Evolutionary conservation across 805 yeast species (phyloP).

Genomic region (Spathaspora boniae): DNA sequence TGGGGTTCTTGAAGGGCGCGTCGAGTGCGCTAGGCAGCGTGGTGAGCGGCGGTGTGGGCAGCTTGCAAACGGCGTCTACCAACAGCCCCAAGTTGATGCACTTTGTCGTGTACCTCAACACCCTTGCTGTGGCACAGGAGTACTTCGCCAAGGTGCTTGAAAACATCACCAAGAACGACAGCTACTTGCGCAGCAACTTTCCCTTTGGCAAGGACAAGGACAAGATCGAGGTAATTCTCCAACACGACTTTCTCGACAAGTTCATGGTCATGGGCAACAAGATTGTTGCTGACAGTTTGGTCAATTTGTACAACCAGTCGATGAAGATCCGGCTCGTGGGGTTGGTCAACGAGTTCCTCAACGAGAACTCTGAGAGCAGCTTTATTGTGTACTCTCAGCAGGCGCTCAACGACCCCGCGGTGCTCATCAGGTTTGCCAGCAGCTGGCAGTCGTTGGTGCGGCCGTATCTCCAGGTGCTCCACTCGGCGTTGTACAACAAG

Average conservation of each 20-base stretch:
- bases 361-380: constrained; percentile 29
- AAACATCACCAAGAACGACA: constrained; percentile 30
- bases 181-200: constrained; percentile 21
- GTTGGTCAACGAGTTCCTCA: constrained; percentile 42
- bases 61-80: constrained; percentile 26
- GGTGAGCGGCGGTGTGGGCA: constrained; percentile 28
- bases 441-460: constrained; percentile 63
- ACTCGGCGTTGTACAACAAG: constrained; percentile 46
- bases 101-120: constrained; percentile 68
- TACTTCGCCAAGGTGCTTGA: constrained; percentile 54
- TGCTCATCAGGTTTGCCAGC: constrained; percentile 47
- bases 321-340: constrained; percentile 42
- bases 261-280: constrained; percentile 31
- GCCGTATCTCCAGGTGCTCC: constrained; percentile 63
- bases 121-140: constrained; percentile 58
- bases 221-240: constrained; percentile 28
- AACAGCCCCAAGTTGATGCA: constrained; percentile 48
- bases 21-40: constrained; percentile 43
- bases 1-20: constrained; percentile 43
- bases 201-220: constrained; percentile 37
- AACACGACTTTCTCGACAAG: constrained; percentile 31
- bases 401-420: constrained; percentile 26
- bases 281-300: constrained; percentile 43
- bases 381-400: constrained; percentile 28
- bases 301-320: constrained; percentile 47